Base-by-base conservation (phyloP, 2,329 filamentous ascomycete genomes). In the Diatrype stigma region DNA sequence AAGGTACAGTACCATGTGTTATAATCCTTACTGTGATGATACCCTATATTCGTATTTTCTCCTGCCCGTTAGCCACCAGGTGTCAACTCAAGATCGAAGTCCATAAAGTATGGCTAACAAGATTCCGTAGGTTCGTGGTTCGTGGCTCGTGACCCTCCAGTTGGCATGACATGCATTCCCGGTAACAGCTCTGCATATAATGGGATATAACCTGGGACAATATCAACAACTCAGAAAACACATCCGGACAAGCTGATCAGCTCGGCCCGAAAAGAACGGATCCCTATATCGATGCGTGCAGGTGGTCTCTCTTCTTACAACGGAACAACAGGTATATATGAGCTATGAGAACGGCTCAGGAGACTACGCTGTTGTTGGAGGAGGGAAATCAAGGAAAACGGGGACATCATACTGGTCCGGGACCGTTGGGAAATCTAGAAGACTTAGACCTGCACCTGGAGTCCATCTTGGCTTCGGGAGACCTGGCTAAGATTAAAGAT, bases 271-370 rank as follows among this genome's bases (percentile, higher is more conserved):
- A 23, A 30, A 30, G 10, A 30, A 30, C 26, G 26, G 26, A 30
- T 30, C 26, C 26, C 26, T 30, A 30, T 30, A 30, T 30, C 26
- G 26, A 30, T 30, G 26, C 26, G 26, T 37, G 12, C 30, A 34
- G 14, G 30, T 7, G 7, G 7, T 34, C 14, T 17, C 34, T 37
- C 34, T 38, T 52, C 58, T 32, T 58, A 62, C 62, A 61, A 60
- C 63, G 63, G 63, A 65, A 61, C 60, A 56, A 55, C 56, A 50
- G 50, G 59, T 42, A 56, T 42, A 56, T 48, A 56, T 58, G 48
- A 62, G 62, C 56, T 63, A 67, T 67, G 65, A 64, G 56, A 55
- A 60, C 58, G 55, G 48, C 57, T 56, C 59, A 60, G 48, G 55
- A 55, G 49, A 52, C 51, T 28, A 44, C 22, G 12, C 11, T 23